Evolutionary conservation across 805 yeast species (phyloP), one percentile per base, ranked within the genome.

Genomic region (Lipomyces mesembrius): DNA sequence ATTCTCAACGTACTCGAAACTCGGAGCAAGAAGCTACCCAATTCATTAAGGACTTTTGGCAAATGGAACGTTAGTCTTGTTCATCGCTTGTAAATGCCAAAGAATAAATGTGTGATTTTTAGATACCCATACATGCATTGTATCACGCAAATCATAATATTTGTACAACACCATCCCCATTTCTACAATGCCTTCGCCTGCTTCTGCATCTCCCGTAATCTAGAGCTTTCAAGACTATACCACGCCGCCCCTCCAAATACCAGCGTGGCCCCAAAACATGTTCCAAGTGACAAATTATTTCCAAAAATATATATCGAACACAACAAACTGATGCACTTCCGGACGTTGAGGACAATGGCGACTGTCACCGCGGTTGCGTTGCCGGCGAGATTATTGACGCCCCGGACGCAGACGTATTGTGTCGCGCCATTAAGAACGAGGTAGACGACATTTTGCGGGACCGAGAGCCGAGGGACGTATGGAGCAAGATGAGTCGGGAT

Each of bases 351-450:
- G 0, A 87, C 84, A 12, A 90, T 84, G 0, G 87, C 83, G 1
- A 89, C 84, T 0, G 91, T 87, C 55, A 90, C 75, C 0, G 93
- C 88, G n/a, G 84, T 80, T 0, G 88, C 82, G 7, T 75, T 75
- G 22, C 88, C 85, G 0, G 88, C 86, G 29, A 90, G 77, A 72
- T 80, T 80, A 73, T 87, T 88, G 12, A 89, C 94, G 3, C 94
- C 92, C 12, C 84, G 77, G 1, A 88, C 85, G 74, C 96, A 90
- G 2, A 86, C 61, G 70, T 83, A 81, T 75, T 88, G 91, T 0
- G 90, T 85, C 0, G 80, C 17, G 20, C 82, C 81, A 72, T 87
- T 88, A 14, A 80, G 69, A 2, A 77, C 12, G 22, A 86, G 72
- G 70, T 77, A 76, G 7, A 67, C 20, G 9, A 63, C 4, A 20